Base-by-base conservation (phyloP, 495 filamentous ascomycete species). In the Aspergillus steynii region DNA sequence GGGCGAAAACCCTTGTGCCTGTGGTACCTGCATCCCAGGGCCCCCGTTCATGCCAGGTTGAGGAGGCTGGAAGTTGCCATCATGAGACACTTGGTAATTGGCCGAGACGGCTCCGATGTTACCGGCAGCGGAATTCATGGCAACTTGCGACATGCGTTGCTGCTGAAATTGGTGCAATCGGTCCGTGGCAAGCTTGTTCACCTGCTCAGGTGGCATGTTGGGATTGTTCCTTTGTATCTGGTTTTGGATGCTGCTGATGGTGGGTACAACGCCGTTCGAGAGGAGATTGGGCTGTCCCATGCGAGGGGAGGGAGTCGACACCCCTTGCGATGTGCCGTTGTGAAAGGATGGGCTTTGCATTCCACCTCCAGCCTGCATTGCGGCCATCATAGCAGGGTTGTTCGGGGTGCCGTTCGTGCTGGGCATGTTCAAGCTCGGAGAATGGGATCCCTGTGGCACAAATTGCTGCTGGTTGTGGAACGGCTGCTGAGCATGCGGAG, bases 51-150 rank as follows among this genome's bases (percentile, higher is more conserved):
- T 62, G 50, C 65, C 62, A 29, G 69, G 37, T 56, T 75, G 74
- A 50, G 74, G 68, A 26, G 70, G 60, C 45, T 77, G 76, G 62
- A 78, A 79, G 55, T 69, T 77, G 10, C 63, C 65, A 63, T 79
- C 78, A 50, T 77, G 77, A 12, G 76, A 67, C 31, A 77, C 71
- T 59, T 77, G 77, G 53, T 74, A 80, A 50, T 78, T 80, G 50
- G 68, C 63, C 58, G 77, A 74, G 9, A 75, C 72, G 48, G 65
- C 61, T 46, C 68, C 72, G 55, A 79, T 71, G 55, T 78, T 74
- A 14, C 88, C 88, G 9, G 86, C 85, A 25, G 86, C 86, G 10
- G 87, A 84, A 73, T 83, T 86, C 82, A 91, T 88, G 2, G 89
- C 88, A 5, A 80, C 77, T 63, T 85, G 83, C 3, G 77, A 76